These are phyloP conservation scores for Sporothrix pseudoabietina DNA, from an alignment of 2,329 filamentous ascomycete species.

Conservation along the genomic window DNA sequence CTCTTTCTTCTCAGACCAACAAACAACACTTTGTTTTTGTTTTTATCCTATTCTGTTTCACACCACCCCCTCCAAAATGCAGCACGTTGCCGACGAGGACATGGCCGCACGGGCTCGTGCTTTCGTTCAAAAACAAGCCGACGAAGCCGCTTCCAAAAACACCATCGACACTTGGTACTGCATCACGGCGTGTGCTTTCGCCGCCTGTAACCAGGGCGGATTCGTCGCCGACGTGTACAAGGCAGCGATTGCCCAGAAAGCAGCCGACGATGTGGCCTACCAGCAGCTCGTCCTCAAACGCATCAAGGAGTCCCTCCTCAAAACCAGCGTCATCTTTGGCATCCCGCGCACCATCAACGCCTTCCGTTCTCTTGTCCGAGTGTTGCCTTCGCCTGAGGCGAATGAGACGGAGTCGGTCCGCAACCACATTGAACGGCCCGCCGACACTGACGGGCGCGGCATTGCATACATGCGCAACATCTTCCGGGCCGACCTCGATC, in stretches of 20 bases:
- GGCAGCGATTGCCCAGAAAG: constrained; percentile 14
- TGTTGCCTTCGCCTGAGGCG: constrained; percentile 34
- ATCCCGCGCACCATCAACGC: constrained; percentile 39
- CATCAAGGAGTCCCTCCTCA: constrained; percentile 36
- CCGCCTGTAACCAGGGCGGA: constrained; percentile 31
- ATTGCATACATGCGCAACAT: constrained; percentile 38
- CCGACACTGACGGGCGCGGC: constrained; percentile 30
- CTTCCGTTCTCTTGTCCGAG: constrained; percentile 36
- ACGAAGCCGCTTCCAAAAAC: background rate
- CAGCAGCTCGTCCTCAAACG: constrained; percentile 29
- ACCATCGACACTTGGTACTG: constrained; percentile 23
- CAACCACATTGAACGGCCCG: constrained; percentile 33
- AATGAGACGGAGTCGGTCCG: constrained; percentile 36
- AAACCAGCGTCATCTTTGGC: constrained; percentile 39
- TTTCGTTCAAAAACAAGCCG: constrained; percentile 1
- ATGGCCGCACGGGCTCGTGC: constrained; percentile 17
- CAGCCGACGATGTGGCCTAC: background rate
- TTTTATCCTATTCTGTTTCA: background rate
- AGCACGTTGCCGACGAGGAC: constrained; percentile 1
- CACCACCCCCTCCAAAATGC: background rate
- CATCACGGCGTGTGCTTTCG: constrained; percentile 28
- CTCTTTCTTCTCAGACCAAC: background rate
- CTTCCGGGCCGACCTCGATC: constrained; percentile 38
- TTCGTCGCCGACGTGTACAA: constrained; percentile 30
- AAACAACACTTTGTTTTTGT: too few species aligned